These are phyloP conservation scores for Cyberlindnera subsufficiens DNA, from an alignment of 805 yeast species.

Conservation along the genomic window DNA sequence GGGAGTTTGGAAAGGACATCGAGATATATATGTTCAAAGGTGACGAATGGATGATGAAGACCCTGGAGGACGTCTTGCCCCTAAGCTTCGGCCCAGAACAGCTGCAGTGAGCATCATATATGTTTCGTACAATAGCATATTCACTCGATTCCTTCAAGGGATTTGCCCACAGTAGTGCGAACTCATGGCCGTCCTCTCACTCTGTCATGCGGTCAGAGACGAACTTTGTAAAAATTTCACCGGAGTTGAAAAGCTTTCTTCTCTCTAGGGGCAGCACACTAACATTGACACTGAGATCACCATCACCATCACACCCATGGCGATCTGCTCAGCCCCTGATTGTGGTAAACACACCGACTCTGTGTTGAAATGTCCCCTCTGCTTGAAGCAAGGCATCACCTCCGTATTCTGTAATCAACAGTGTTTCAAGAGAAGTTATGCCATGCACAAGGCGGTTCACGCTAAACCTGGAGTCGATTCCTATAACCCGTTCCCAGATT, in stretches of 20 bases:
- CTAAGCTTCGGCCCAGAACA: slow-evolving; percentile 79
- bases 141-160: not conserved
- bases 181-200: no score
- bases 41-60: slow-evolving; percentile 41
- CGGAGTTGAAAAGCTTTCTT: no score
- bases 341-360: slow-evolving; percentile 83
- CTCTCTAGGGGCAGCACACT: no score
- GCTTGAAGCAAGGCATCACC: slow-evolving; percentile 64
- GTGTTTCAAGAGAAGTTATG: slow-evolving; percentile 74
- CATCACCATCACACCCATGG: not conserved
- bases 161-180: no score
- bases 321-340: slow-evolving; percentile 66
- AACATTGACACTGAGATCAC: not conserved
- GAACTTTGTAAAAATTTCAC: no score
- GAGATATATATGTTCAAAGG: slow-evolving; percentile 66
- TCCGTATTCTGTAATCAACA: slow-evolving; percentile 74
- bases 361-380: slow-evolving; percentile 82
- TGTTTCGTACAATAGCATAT: not conserved
- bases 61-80: slow-evolving; percentile 67
- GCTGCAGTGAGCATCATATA: slow-evolving; percentile 1
- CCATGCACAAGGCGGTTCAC: slow-evolving; percentile 72
- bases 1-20: slow-evolving; percentile 64
- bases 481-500: slow-evolving; percentile 85
- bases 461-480: slow-evolving; percentile 50
- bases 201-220: no score